Base-by-base conservation (phyloP, 208 protist species). In the Naegleria gruberi region DNA sequence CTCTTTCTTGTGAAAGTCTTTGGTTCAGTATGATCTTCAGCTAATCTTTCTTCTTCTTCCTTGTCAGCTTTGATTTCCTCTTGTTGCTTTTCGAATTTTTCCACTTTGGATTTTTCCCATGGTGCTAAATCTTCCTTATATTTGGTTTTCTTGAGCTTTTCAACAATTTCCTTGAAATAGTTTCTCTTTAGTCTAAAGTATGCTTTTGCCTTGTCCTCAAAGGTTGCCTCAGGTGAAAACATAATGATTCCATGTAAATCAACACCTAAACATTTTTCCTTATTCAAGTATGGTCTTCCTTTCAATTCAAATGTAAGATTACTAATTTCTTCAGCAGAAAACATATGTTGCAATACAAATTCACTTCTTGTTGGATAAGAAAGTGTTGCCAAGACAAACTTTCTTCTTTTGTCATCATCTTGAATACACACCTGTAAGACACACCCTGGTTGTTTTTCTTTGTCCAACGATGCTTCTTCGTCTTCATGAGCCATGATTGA, bases 321-420 rank as follows among this genome's bases (percentile, higher is more conserved):
- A 30, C 8, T 4, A n/a, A 88, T 41, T 88, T 88, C 37, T 42
- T 88, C 84, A 30, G 8, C 46, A 42, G 23, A 19, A 57, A 88
- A 88, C 15, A 19, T 37, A 23, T 55, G 44, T 43, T 88, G 5
- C 34, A 88, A 42, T 30, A 40, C 26, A 12, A 42, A 30, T 42
- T 55, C 45, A n/a, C 26, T 42, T 41, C 7, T 26, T 5, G 15
- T 10, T 47, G 42, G 26, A 26, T 40, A 6, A 65, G 84, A 65
- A 4, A 65, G 65, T 26, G 19, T 65, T 15, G 44, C 84, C 8
- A 88, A 51, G 0, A 88, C 45, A 88, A 88, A 88, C 30, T 88
- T 88, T 88, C n/a, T 88, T 88, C 84, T 88, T 30, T 88, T 55
- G 41, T 55, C 45, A 44, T 51, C 45, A 88, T 88, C 84, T 45